Conservation (phyloP, 202 grass and related monocot genomes). For the Setaria viridis region DNA sequence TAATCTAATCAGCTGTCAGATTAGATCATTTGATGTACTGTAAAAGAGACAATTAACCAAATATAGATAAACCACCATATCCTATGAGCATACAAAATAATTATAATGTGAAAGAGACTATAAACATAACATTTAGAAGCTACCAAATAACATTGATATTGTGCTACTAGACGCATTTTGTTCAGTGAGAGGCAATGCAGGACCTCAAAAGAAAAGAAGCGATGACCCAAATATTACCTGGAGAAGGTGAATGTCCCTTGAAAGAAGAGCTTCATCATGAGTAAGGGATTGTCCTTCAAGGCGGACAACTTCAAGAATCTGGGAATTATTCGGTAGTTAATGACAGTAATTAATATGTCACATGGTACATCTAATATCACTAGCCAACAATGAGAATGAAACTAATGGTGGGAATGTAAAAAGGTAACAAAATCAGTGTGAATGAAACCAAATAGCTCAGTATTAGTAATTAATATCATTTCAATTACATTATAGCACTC, state of each 20-base stretch:
- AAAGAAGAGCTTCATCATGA: conserved; percentile 78
- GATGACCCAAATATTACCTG: conserved; percentile 56
- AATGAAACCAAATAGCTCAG: conserved; percentile 3
- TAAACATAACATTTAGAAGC: neutral
- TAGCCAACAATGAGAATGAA: conserved; percentile 8
- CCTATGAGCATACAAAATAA: neutral
- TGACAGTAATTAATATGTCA: neutral
- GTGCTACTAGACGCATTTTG: neutral
- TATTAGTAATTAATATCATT: neutral
- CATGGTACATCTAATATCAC: conserved; percentile 13
- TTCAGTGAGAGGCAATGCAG: neutral
- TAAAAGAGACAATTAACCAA: neutral
- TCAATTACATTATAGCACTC: neutral
- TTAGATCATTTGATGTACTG: conserved; percentile 1
- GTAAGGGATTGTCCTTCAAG: conserved; percentile 80
- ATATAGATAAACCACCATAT: neutral
- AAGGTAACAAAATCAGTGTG: neutral
- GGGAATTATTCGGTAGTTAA: conserved; percentile 38
- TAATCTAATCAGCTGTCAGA: neutral
- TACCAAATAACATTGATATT: neutral
- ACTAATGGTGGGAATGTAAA: neutral
- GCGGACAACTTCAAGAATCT: conserved; percentile 97
- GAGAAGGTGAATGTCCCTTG: conserved; percentile 87
- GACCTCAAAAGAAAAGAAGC: conserved; percentile 6
- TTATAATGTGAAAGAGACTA: neutral